phyloP scores from a whole-genome alignment of 345 rosid genomes.

The Durio zibethinus region DNA sequence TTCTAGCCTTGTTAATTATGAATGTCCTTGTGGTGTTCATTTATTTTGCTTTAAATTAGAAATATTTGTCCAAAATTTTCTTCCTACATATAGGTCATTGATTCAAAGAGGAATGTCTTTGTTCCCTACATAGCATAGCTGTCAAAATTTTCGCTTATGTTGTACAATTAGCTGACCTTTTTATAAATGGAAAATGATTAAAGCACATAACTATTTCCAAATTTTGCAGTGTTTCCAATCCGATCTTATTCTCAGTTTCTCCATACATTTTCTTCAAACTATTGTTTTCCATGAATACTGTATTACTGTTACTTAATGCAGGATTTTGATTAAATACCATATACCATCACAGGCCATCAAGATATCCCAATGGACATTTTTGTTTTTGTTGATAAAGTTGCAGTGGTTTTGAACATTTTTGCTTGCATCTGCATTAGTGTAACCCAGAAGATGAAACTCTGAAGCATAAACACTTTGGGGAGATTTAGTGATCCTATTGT shows the following conservation, averaged over 20 bases:
- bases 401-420: not conserved
- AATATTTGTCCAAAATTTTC: not conserved
- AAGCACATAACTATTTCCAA: not conserved
- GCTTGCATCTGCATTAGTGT: not conserved
- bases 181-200: slow-evolving; percentile 1
- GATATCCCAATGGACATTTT: too few species aligned
- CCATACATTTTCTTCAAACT: not conserved
- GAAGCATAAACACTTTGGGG: not conserved
- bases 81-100: slow-evolving; percentile 25
- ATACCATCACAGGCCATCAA: not conserved
- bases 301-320: not conserved
- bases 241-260: not conserved
- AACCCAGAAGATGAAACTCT: not conserved
- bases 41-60: slow-evolving; percentile 1
- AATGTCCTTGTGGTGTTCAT: not conserved
- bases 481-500: not conserved
- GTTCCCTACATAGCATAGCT: slow-evolving; percentile 21
- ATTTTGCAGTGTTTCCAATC: not conserved
- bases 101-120: slow-evolving; percentile 22
- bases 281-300: not conserved
- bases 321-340: not conserved
- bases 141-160: slow-evolving; percentile 16
- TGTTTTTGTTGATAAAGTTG: not conserved
- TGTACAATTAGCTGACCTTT: slow-evolving; percentile 30
- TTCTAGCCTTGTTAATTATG: not conserved